Evolutionary conservation across 805 yeast genomes (phyloP).

Genomic region (Citeromyces matritensis): DNA sequence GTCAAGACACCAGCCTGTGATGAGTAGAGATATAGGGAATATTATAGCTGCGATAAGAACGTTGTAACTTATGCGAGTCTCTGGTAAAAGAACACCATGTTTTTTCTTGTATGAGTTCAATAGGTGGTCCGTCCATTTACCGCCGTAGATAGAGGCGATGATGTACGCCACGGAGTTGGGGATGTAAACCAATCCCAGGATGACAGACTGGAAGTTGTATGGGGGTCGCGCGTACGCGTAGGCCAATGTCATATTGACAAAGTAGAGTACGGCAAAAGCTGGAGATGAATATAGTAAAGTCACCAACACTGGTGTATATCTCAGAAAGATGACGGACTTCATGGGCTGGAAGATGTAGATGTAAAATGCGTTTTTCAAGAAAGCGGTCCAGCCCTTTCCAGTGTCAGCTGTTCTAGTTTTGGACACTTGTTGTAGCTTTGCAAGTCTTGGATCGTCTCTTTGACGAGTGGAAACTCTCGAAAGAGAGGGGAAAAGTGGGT

Average conservation of each 20-base stretch:
- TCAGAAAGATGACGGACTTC: constrained; percentile 42
- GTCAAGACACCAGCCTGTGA: constrained; percentile 75
- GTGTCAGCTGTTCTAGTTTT: too few relatives aligned
- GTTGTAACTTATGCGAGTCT: constrained; percentile 66
- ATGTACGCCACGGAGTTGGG: constrained; percentile 75
- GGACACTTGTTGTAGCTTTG: too few relatives aligned
- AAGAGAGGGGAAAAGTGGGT: background rate
- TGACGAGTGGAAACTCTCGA: background rate
- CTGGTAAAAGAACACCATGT: constrained; percentile 59
- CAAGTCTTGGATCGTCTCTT: too few relatives aligned
- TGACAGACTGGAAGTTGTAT: constrained; percentile 49
- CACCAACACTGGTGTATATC: constrained; percentile 61
- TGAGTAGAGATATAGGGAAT: constrained; percentile 49
- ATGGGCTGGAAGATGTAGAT: constrained; percentile 42
- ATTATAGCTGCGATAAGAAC: constrained; percentile 47
- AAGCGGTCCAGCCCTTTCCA: background rate
- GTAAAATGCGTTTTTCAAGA: constrained; percentile 11
- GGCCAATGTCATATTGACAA: constrained; percentile 62
- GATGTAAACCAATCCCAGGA: constrained; percentile 63
- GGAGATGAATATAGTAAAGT: constrained; percentile 54
- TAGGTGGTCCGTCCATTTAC: constrained; percentile 60
- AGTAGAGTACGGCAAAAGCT: constrained; percentile 57
- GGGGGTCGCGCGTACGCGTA: constrained; percentile 48
- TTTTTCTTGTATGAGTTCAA: constrained; percentile 32
- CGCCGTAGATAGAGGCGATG: constrained; percentile 67